A percentile compares a stretch with the other conserved stretches of the same genome.
Evolutionary conservation across 257 asterid genomes (phyloP).

Genomic region (Solanum appendiculatum): DNA sequence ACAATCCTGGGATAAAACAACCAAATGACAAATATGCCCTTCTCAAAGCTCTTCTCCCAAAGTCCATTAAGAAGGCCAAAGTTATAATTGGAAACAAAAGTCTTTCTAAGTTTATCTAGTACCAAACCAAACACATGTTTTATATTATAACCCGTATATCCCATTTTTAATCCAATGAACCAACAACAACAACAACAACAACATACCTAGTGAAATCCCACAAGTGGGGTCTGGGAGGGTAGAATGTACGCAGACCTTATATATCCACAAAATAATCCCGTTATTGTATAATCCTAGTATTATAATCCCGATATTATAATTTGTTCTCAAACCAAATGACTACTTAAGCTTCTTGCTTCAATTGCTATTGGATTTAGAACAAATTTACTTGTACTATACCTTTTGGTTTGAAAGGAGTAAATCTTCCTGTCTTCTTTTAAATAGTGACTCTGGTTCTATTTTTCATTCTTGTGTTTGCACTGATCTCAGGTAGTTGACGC

Average conservation of each 20-base stretch:
- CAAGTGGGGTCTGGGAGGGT: not conserved
- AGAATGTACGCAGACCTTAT: not conserved
- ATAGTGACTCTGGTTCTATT: not conserved
- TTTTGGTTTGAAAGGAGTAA: not conserved
- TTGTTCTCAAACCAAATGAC: not conserved
- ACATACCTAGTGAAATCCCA: not conserved
- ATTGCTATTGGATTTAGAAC: not conserved
- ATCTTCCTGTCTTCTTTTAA: not conserved
- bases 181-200: not conserved
- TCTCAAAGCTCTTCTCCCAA: not conserved
- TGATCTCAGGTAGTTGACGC: conserved; percentile 86
- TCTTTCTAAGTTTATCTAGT: not conserved
- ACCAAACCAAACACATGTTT: not conserved
- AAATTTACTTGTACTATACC: not conserved
- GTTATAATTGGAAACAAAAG: not conserved
- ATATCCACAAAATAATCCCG: not conserved
- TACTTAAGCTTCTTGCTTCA: not conserved
- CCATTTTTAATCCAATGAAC: not conserved
- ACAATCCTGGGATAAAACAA: not conserved
- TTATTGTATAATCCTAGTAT: not conserved
- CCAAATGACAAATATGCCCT: not conserved
- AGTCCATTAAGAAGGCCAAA: not conserved
- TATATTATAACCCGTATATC: not conserved
- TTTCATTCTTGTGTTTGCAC: not conserved
- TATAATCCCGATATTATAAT: not conserved